phyloP scores from a whole-genome alignment of 768 basidiomycete species.

The Hirschioporus abietinus region DNA sequence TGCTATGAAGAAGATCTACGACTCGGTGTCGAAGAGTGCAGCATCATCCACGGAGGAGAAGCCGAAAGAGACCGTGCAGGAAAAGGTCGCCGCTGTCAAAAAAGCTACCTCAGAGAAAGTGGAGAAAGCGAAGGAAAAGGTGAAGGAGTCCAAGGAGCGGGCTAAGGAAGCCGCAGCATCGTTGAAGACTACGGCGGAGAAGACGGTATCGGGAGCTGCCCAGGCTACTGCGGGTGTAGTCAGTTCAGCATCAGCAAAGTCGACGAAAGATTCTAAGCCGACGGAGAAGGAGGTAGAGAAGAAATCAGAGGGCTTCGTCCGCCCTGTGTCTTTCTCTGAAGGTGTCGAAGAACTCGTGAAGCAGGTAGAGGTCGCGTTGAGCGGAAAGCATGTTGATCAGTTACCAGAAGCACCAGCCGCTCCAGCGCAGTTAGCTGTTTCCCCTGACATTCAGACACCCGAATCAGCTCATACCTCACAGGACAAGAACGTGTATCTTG shows the following conservation, averaged over 20 bases:
- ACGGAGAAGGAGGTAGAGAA: slow-evolving; percentile 22
- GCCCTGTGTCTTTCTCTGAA: slow-evolving; percentile 46
- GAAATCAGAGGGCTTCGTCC: slow-evolving; percentile 38
- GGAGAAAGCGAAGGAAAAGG: slow-evolving; percentile 22
- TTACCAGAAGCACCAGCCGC: slow-evolving; percentile 21
- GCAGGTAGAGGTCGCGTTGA: slow-evolving; percentile 69
- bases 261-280: slow-evolving; percentile 15
- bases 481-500: slow-evolving; percentile 52
- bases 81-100: slow-evolving; percentile 14
- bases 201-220: slow-evolving; percentile 20
- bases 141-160: slow-evolving; percentile 40
- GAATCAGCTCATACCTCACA: slow-evolving; percentile 15
- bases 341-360: slow-evolving; percentile 63
- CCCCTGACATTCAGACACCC: slow-evolving; percentile 20
- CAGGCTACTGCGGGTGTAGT: not conserved
- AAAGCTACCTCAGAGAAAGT: slow-evolving; percentile 28
- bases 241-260: not conserved
- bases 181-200: slow-evolving; percentile 46
- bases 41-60: slow-evolving; percentile 17
- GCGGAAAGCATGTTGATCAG: slow-evolving; percentile 33
- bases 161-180: slow-evolving; percentile 37
- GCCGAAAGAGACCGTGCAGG: slow-evolving; percentile 10
- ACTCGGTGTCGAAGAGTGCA: slow-evolving; percentile 37
- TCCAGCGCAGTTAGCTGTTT: slow-evolving; percentile 20
- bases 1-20: slow-evolving; percentile 42